Evolutionary conservation across 2,329 filamentous ascomycete species (phyloP), one percentile per base, ranked within the genome.

Genomic region (Ramularia endophylla): DNA sequence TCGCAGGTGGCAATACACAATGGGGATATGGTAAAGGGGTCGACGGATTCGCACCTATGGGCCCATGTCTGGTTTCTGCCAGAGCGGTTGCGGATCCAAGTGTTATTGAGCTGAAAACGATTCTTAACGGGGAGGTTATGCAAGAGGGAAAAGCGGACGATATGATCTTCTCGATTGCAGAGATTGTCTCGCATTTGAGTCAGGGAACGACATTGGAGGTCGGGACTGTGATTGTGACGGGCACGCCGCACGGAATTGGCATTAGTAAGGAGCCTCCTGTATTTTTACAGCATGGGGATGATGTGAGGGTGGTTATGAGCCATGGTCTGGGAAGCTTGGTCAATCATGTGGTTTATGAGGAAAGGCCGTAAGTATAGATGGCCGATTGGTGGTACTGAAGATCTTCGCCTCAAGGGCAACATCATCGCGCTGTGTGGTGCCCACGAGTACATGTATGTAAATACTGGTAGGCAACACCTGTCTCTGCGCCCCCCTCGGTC

Each of bases 211-310:
- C 42, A 5, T 18, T 44, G 33, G 16, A 41, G 18, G 31, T 11
- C 4, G 41, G 41, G 2, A 68, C 65, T 5, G 57, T 70, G 6
- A 59, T 71, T 15, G 69, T 71, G 68, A 70, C 67, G 2, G 67
- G 68, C 0, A 70, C 68, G 5, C 66, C 66, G 5, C 54, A 51
- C 13, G 61, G 57, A 52, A 33, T 43, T 6, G 43, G 43, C 11
- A 13, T 27, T 13, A 30, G 40, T 7, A 31, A n/a, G 65, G 62
- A 61, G 36, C 64, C 68, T 1, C 37, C 41, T 19, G 34, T 19
- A 5, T 47, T 31, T 11, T 28, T 50, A 20, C 39, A 45, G 13
- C 37, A 45, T 37, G 44, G 44, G 8, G 47, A 50, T 36, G 41
- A 28, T 12, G 31, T 50, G 16, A 17, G 38, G 33, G 36, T 40